phyloP scores from a whole-genome alignment of 2,329 filamentous ascomycete genomes.

The Trichoderma sp. region DNA sequence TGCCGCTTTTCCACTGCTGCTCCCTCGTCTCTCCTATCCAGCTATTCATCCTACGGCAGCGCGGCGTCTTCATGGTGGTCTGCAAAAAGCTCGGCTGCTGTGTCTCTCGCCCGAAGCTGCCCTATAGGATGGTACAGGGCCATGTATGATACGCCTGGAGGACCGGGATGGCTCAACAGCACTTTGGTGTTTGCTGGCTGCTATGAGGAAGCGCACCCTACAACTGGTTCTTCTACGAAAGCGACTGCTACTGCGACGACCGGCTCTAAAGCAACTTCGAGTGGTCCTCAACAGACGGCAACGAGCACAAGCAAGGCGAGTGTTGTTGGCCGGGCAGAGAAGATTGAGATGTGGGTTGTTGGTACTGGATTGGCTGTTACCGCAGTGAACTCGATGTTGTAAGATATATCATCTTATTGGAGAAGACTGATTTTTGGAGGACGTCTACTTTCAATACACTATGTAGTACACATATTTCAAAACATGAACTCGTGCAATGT shows the following conservation, averaged over 20 bases:
- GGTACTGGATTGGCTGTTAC: background rate
- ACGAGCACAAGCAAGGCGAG: background rate
- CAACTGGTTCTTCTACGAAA: background rate
- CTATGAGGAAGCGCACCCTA: background rate
- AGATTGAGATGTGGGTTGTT: background rate
- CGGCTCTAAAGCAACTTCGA: background rate
- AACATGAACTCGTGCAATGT: background rate
- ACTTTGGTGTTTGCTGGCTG: background rate
- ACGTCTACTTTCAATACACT: too few species aligned
- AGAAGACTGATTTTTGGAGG: too few species aligned
- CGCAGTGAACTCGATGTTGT: background rate
- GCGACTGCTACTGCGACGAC: background rate
- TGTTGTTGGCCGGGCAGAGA: background rate
- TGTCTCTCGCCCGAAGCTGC: background rate
- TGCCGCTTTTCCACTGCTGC: background rate
- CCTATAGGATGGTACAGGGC: background rate
- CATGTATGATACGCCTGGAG: background rate
- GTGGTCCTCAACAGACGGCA: background rate
- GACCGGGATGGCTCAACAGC: background rate
- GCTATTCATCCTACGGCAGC: background rate
- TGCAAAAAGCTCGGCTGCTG: background rate
- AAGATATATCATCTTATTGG: too few species aligned
- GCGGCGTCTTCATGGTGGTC: background rate
- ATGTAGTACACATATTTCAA: background rate
- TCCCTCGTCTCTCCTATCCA: background rate